A percentile compares a stretch with the other conserved stretches of the same genome.
phyloP scores from a whole-genome alignment of 495 filamentous ascomycete genomes.

The Tuber aestivum region DNA sequence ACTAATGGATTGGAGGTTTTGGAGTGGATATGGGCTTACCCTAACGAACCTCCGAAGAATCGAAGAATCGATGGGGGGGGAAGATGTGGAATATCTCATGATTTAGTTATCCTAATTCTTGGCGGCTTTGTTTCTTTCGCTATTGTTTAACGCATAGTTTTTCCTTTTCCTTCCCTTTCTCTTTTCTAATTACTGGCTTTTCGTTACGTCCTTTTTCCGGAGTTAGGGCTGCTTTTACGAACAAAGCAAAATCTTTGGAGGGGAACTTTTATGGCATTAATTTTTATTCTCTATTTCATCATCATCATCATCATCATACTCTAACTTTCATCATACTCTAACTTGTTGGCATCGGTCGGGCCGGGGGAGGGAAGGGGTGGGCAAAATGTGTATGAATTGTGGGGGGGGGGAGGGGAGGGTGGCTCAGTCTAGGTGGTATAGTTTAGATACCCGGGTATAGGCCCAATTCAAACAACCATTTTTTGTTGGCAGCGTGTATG shows the following conservation, averaged over 20 bases:
- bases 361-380: neutral
- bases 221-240: constrained; percentile 3
- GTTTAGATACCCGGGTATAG: neutral
- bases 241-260: neutral
- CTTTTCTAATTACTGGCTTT: constrained; percentile 2
- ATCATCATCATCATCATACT: neutral
- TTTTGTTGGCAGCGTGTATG: neutral
- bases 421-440: neutral
- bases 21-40: constrained; percentile 69
- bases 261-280: neutral
- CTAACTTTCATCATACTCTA: too few species aligned
- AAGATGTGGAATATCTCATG: constrained; percentile 60
- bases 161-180: neutral
- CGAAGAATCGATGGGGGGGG: constrained; percentile 47
- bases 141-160: constrained; percentile 2
- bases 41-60: constrained; percentile 18
- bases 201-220: neutral
- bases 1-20: constrained; percentile 76
- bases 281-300: neutral
- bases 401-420: neutral
- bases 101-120: constrained; percentile 18
- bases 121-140: neutral
- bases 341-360: neutral
- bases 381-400: neutral
- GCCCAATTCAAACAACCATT: neutral